Evolutionary conservation across 2,329 filamentous ascomycete genomes (phyloP), one percentile per base, ranked within the genome.

Genomic region (Colletotrichum simmondsii): DNA sequence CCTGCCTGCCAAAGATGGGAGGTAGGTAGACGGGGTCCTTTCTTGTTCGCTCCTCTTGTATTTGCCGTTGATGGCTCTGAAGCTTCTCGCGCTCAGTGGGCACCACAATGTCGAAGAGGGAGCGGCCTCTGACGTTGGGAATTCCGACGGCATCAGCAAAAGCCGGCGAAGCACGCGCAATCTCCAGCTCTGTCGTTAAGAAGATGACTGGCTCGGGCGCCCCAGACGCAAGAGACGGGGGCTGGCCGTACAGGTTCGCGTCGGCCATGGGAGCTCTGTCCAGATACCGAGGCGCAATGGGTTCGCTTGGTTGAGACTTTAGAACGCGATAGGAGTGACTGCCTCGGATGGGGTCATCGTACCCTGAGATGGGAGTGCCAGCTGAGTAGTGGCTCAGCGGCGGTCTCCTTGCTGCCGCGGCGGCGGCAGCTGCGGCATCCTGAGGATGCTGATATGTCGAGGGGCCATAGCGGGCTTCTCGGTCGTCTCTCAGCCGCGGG

Each of bases 401-500:
- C 74, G 89, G 84, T 76, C 88, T 87, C 65, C 70, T 69, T 28
- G 60, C 42, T 26, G 60, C 60, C 52, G 69, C 53, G 75, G 82
- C 79, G 35, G 82, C 79, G 35, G 81, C 80, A 65, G 82, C 79
- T 35, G 81, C 80, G 66, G 82, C 80, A 77, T 89, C 88, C 69
- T 84, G 80, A 12, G 83, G 81, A 73, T 85, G 84, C 58, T 85
- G 81, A 71, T 85, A 86, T 71, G 87, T 85, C 3, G 85, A 79
- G 19, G 84, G 80, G 71, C 92, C 90, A 77, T 88, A 91, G 75
- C 90, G 86, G 61, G 87, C 79, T 75, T 92, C 90, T 76, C 89
- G 86, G 72, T 94, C 92, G 79, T 96, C 94, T 77, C 94, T 90
- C 76, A 97, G 85, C 75, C 94, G 89, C 72, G 94, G 94, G 61